phyloP scores from a whole-genome alignment of 805 yeast species.

The Spathaspora sp. region DNA sequence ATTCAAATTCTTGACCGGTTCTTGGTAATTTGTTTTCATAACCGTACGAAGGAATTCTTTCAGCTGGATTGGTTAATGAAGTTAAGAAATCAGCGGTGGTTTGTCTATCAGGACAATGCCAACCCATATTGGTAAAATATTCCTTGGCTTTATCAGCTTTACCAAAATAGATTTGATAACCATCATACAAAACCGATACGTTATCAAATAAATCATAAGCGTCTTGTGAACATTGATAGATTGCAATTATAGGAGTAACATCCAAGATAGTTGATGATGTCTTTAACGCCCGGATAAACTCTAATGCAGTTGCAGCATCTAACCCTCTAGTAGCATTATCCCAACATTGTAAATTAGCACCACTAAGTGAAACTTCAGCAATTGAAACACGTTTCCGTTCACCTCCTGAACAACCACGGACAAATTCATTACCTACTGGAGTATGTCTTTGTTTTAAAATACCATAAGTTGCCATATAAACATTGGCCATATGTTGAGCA shows the following conservation, averaged over 20 bases:
- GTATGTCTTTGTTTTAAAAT: constrained; percentile 53
- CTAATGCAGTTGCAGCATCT: constrained; percentile 81
- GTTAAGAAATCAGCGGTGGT: constrained; percentile 67
- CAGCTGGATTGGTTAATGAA: constrained; percentile 40
- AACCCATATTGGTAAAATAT: constrained; percentile 51
- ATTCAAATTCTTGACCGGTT: constrained; percentile 55
- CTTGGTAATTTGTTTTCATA: constrained; percentile 50
- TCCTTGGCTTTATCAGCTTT: constrained; percentile 36
- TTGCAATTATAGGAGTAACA: constrained; percentile 58
- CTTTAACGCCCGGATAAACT: constrained; percentile 64
- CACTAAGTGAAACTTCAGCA: constrained; percentile 69
- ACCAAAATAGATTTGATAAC: constrained; percentile 45
- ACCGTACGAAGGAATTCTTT: constrained; percentile 28
- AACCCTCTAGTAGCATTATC: constrained; percentile 84
- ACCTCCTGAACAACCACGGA: constrained; percentile 81
- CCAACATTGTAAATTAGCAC: constrained; percentile 55
- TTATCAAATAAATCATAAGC: constrained; percentile 48
- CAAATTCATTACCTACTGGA: constrained; percentile 59
- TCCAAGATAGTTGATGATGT: constrained; percentile 51
- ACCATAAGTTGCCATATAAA: constrained; percentile 44
- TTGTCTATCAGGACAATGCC: constrained; percentile 55
- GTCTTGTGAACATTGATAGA: constrained; percentile 48
- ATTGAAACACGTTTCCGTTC: constrained; percentile 82
- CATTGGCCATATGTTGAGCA: constrained; percentile 40
- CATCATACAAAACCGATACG: constrained; percentile 38